Conservation (phyloP, 2,329 filamentous ascomycete genomes). For the Tolypocladium guangdongense region DNA sequence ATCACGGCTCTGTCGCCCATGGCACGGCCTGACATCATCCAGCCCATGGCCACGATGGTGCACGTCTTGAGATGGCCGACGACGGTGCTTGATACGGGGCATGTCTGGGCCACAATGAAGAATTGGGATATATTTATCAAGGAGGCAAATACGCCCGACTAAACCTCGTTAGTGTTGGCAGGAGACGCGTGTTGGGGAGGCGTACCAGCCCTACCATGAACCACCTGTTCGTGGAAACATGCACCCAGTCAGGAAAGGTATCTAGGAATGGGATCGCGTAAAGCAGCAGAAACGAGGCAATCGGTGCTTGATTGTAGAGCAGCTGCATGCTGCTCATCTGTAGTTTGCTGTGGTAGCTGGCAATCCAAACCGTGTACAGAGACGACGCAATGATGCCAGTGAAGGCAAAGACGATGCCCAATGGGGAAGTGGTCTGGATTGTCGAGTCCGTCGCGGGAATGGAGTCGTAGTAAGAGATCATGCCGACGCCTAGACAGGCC, state of each 20-base stretch:
- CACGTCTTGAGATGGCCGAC: constrained; percentile 58
- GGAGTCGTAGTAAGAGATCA: constrained; percentile 61
- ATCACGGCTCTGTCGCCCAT: constrained; percentile 43
- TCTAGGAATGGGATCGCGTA: constrained; percentile 58
- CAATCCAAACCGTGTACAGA: constrained; percentile 60
- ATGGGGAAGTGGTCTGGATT: constrained; percentile 42
- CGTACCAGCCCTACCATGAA: constrained; percentile 47
- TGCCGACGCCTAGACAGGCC: constrained; percentile 52
- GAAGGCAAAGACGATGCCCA: constrained; percentile 56
- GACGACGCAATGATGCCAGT: constrained; percentile 53
- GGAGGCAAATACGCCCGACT: constrained; percentile 53
- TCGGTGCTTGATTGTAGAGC: constrained; percentile 55
- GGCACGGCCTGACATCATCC: constrained; percentile 43
- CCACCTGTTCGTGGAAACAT: constrained; percentile 41
- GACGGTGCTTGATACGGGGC: constrained; percentile 53
- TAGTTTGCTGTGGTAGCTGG: constrained; percentile 52
- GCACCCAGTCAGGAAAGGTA: constrained; percentile 45
- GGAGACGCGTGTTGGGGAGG: neutral
- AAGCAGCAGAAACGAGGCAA: constrained; percentile 50
- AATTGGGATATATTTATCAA: constrained; percentile 56
- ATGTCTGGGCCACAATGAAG: constrained; percentile 51
- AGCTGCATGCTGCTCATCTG: constrained; percentile 59
- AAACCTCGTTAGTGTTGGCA: neutral
- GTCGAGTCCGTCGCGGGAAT: constrained; percentile 33
- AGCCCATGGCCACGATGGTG: constrained; percentile 53